These are phyloP conservation scores for Solanum chiquidenum DNA, from an alignment of 257 asterid genomes.

Conservation along the genomic window DNA sequence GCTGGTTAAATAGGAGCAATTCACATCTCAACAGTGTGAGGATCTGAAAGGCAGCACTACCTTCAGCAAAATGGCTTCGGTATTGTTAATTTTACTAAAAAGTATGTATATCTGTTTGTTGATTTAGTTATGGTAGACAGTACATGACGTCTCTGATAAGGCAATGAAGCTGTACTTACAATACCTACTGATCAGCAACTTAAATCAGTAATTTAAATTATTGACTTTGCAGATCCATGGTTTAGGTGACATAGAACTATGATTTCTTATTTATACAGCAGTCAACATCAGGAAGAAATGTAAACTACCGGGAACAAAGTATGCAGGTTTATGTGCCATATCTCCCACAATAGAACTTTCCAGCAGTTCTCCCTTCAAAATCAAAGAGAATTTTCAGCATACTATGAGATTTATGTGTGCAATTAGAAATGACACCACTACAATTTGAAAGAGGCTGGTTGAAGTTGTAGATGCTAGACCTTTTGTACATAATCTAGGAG, in stretches of 20 bases:
- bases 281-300: not conserved
- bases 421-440: constrained; percentile 16
- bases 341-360: constrained; percentile 83
- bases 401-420: constrained; percentile 35
- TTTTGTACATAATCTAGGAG: constrained; percentile 88
- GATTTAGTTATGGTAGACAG: not conserved
- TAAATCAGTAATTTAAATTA: not conserved
- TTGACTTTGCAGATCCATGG: not conserved
- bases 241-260: not conserved
- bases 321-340: constrained; percentile 96
- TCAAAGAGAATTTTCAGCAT: constrained; percentile 46
- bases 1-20: not conserved
- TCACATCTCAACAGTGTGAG: not conserved
- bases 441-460: not conserved
- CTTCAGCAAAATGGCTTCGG: not conserved
- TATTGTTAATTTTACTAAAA: not conserved
- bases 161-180: not conserved
- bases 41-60: not conserved
- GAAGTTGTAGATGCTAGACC: constrained; percentile 35
- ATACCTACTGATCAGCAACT: not conserved
- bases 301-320: constrained; percentile 90
- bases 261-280: not conserved
- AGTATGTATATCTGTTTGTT: not conserved
- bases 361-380: constrained; percentile 92
- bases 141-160: not conserved